Evolutionary conservation across 352 stramenopile species (phyloP).

Genomic region (Plasmopara muralis): DNA sequence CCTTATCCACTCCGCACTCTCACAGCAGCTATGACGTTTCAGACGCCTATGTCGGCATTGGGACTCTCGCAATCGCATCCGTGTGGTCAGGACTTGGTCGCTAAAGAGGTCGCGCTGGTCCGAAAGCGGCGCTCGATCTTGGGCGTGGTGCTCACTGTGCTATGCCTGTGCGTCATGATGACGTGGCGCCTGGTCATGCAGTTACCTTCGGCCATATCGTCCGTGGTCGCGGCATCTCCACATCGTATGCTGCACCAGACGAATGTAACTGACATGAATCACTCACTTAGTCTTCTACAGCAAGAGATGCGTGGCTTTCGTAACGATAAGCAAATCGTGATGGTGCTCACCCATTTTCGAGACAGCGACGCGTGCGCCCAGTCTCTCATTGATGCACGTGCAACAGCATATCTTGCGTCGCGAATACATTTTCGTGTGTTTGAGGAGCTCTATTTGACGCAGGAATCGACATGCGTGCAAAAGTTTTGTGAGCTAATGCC

Average conservation of each 20-base stretch:
- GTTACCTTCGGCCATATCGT: conserved; percentile 19
- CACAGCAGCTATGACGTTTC: conserved; percentile 21
- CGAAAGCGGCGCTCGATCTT: conserved; percentile 14
- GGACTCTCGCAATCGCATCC: conserved; percentile 35
- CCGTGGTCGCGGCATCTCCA: conserved; percentile 12
- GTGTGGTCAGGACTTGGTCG: conserved; percentile 11
- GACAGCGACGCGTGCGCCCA: conserved; percentile 50
- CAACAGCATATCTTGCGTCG: conserved; percentile 29
- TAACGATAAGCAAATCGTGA: conserved; percentile 63
- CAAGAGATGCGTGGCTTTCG: conserved; percentile 34
- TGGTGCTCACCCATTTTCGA: conserved; percentile 65
- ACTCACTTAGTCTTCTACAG: conserved; percentile 14
- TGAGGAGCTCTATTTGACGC: conserved; percentile 57
- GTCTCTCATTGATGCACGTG: conserved; percentile 38
- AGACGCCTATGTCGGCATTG: conserved; percentile 56
- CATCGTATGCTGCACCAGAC: conserved; percentile 23
- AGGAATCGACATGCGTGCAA: conserved; percentile 58
- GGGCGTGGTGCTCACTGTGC: conserved; percentile 19
- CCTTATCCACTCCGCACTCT: too few relatives aligned
- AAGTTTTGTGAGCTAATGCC: conserved; percentile 48
- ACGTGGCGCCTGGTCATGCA: conserved; percentile 36
- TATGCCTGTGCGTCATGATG: conserved; percentile 34
- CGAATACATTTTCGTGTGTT: conserved; percentile 67
- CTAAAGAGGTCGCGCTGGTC: conserved; percentile 17
- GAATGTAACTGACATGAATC: conserved; percentile 11